Evolutionary conservation across 2,329 filamentous ascomycete species (phyloP).

Genomic region (Zopfia rhizophila): DNA sequence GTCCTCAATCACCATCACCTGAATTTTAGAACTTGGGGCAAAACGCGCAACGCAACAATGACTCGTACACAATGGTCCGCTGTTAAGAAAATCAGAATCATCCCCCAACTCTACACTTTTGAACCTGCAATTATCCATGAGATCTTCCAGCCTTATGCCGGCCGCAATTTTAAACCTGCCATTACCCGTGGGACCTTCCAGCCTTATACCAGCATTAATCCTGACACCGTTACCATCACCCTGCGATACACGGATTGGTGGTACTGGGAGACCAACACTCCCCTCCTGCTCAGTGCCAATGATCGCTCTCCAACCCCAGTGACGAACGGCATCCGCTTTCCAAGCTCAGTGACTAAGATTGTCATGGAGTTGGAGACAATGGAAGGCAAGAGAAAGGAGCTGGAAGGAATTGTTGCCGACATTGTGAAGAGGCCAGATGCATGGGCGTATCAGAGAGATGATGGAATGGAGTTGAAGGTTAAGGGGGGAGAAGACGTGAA

Average conservation of each 20-base stretch:
- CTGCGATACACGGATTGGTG: constrained; percentile 64
- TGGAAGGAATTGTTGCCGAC: constrained; percentile 21
- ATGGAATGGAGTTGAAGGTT: constrained; percentile 15
- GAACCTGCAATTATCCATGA: no score
- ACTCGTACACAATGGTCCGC: no score
- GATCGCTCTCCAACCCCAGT: constrained; percentile 28
- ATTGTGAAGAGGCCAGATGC: constrained; percentile 4
- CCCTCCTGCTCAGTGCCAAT: constrained; percentile 57
- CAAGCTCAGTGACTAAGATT: constrained; percentile 16
- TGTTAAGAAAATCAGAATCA: no score
- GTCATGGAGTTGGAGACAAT: constrained; percentile 30
- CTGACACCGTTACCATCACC: constrained; percentile 55
- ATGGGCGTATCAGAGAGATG: constrained; percentile 17
- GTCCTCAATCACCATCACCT: no score
- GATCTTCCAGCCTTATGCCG: no score
- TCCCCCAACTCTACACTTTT: no score
- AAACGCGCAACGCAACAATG: no score
- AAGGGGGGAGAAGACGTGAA: constrained; percentile 9
- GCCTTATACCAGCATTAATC: constrained; percentile 38
- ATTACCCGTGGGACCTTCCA: no score
- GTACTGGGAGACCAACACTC: constrained; percentile 96
- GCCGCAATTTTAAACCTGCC: no score
- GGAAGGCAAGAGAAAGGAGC: constrained; percentile 24
- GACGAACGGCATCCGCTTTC: constrained; percentile 14
- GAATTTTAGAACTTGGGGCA: no score